These are phyloP conservation scores for Phytophthora meadii DNA, from an alignment of 352 stramenopile species.

Conservation along the genomic window DNA sequence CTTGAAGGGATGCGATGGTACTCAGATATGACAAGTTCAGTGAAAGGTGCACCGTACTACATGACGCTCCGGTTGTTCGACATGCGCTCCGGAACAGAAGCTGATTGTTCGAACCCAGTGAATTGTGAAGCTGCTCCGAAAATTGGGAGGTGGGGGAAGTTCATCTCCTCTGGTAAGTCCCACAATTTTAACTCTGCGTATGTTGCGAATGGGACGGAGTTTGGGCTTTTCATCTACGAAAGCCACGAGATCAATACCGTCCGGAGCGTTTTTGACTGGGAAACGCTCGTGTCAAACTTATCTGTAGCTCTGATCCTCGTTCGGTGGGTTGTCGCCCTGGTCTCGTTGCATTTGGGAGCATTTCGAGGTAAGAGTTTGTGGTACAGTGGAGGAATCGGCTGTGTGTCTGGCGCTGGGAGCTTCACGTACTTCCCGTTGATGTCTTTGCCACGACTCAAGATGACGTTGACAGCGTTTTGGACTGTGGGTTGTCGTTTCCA, in stretches of 20 bases:
- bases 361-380: constrained; percentile 14
- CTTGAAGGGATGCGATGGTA: constrained; percentile 31
- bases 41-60: constrained; percentile 20
- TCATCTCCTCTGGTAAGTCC: constrained; percentile 8
- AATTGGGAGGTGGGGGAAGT: constrained; percentile 11
- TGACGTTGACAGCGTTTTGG: constrained; percentile 19
- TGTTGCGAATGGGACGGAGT: constrained; percentile 14
- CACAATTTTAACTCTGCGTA: constrained; percentile 11
- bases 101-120: constrained; percentile 17
- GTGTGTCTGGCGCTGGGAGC: constrained; percentile 16
- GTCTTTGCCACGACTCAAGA: constrained; percentile 20
- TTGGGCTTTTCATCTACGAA: constrained; percentile 9
- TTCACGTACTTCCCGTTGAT: constrained; percentile 21
- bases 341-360: constrained; percentile 13
- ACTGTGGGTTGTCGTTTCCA: constrained; percentile 43
- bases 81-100: constrained; percentile 27
- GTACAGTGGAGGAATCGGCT: constrained; percentile 26
- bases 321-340: constrained; percentile 15
- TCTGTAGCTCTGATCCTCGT: constrained; percentile 18
- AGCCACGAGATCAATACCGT: constrained; percentile 2
- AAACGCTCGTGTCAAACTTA: constrained; percentile 18
- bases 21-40: constrained; percentile 30
- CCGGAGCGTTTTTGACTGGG: constrained; percentile 23
- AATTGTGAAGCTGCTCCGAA: constrained; percentile 18
- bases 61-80: constrained; percentile 34